Base-by-base conservation (phyloP, 192 early-diverging fungal species). In the Gaertneriomyces semiglobifer region DNA sequence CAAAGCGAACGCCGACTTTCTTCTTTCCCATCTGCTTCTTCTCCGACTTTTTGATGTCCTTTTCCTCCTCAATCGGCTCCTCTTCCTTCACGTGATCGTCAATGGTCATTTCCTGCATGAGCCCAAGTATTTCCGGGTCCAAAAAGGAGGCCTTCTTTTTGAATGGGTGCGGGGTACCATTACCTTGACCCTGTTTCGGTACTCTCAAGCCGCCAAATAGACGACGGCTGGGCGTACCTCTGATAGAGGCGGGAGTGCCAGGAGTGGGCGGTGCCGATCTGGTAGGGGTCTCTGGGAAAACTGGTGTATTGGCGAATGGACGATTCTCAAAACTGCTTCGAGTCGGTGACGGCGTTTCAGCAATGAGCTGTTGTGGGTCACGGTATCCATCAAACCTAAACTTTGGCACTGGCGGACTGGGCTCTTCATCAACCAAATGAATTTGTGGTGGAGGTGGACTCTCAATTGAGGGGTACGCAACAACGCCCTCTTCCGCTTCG, bases 1-100 rank as follows among this genome's bases (percentile, higher is more conserved):
- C 62, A n/a, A 55, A 53, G 14, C 50, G n/a, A 10, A 63, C 62
- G 11, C 65, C 65, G 19, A 66, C 1, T 14, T 18, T 62, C 41
- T 62, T 62, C 11, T 38, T 38, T 3, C 16, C 16, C 39, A 38
- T 39, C 55, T 25, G 18, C 55, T 57, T 57, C 16, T 57, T 57
- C 55, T 57, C 55, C 4, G 18, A 38, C 16, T 57, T 38, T 57
- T 57, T 39, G n/a, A 20, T 18, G 50, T n/a, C 20, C 50, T 18
- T 20, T 5, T 18, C 50, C n/a, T 52, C 50, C 50, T 52, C 50
- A n/a, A 52, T 52, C n/a, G 3, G n/a, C n/a, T 52, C 50, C 33
- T 57, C 55, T 5, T 57, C 20, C 5, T 16, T 12, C 6, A 33
- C 25, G 25, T 33, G 25, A 33, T 33, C 25, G 25, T 33, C 25